Evolutionary conservation across 345 rosid genomes (phyloP), one percentile per base, ranked within the genome.

Genomic region (Psidium friedrichsthalianum): DNA sequence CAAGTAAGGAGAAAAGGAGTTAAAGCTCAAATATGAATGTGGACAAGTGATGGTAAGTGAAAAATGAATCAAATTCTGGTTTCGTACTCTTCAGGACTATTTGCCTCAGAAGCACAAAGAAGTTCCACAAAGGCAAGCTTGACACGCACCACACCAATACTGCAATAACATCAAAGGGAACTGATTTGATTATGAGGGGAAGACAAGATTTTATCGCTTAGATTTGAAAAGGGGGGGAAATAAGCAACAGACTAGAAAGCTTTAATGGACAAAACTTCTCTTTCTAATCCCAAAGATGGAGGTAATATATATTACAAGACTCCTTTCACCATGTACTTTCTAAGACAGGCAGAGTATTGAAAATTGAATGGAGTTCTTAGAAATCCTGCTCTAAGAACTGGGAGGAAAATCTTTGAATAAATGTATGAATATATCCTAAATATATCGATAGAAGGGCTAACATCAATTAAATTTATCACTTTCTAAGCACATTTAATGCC

Each of bases 101-200:
- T 85, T 29, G 29, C 78, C 86, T 64, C 76, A 22, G 83, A 59
- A 44, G 89, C 85, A 14, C 15, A 57, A 87, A 87, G 52, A 85
- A 87, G 89, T 82, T 85, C 85, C 9, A 40, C 64, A 18, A 85
- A 85, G 36, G 85, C 82, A 53, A 82, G n/a, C 40, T 82, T 85
- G 64, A 82, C 87, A 58, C 51, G 59, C 85, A 61, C 80, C 0
- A 83, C 85, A 47, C 85, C 85, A 53, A 85, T 74, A 85, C 89
- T 82, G 80, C 83, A n/a, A 56, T 56, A 85, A 64, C 76, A 82
- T n/a, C 1, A 21, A 40, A 52, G 57, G 15, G 82, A 51, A 20
- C 36, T 27, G 27, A 64, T 32, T 22, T 64, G 22, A 64, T 64
- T 64, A 32, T 16, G 22, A 64, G 44, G 22, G 8, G 11, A 64